These are phyloP conservation scores for Mucor plumbeus DNA, from an alignment of 371 early-diverging fungal genomes.

Conservation along the genomic window DNA sequence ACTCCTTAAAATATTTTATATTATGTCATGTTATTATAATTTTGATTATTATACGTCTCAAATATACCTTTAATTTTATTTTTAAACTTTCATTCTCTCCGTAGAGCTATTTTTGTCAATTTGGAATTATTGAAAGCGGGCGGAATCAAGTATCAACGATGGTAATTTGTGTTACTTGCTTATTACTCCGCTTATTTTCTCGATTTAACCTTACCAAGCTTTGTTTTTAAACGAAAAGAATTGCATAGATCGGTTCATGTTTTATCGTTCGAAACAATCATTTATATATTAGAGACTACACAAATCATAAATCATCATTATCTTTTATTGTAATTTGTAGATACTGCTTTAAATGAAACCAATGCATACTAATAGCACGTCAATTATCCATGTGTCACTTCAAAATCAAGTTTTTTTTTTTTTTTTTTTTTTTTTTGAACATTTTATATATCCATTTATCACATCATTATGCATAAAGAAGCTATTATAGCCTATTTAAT, in stretches of 20 bases:
- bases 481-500: neutral
- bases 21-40: neutral
- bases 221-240: no score
- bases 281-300: neutral
- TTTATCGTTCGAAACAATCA: neutral
- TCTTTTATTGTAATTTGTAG: no score
- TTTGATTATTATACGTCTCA: neutral
- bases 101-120: neutral
- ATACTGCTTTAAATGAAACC: no score
- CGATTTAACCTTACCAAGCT: neutral
- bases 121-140: neutral
- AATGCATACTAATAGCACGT: neutral
- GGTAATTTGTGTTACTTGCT: neutral
- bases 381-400: slow-evolving; percentile 7
- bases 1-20: neutral
- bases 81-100: neutral
- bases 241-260: neutral
- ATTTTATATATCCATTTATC: neutral
- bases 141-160: neutral
- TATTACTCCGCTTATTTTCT: neutral
- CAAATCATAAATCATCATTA: neutral
- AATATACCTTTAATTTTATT: neutral
- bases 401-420: neutral
- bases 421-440: neutral
- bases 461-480: slow-evolving; percentile 1